Conservation (phyloP, 768 basidiomycete genomes). For the Podaxis sp. region DNA sequence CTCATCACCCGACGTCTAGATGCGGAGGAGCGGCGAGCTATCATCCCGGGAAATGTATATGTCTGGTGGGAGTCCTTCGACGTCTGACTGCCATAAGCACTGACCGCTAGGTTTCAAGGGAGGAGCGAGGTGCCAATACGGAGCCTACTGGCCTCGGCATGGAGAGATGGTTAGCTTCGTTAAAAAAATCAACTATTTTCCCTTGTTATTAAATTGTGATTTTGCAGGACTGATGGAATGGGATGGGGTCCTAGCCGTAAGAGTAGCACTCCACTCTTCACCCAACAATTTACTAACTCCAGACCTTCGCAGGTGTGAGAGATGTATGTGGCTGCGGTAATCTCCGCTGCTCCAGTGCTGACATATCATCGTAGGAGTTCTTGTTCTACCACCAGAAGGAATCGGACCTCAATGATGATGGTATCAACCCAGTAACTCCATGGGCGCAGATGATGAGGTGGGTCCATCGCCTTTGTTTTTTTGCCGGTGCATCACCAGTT, state of each 20-base stretch:
- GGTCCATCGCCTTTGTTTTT: conserved; percentile 19
- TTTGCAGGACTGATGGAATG: conserved; percentile 53
- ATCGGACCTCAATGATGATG: conserved; percentile 51
- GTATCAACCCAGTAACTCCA: conserved; percentile 56
- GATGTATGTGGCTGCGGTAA: conserved; percentile 33
- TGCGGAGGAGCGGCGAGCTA: conserved; percentile 72
- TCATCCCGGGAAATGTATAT: conserved; percentile 75
- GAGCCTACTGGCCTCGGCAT: conserved; percentile 80
- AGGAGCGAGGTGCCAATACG: conserved; percentile 81
- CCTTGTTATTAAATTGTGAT: not conserved
- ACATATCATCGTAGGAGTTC: conserved; percentile 53
- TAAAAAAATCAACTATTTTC: not conserved
- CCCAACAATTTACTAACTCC: conserved; percentile 10
- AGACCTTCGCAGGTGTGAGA: conserved; percentile 38
- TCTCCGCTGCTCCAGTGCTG: conserved; percentile 12
- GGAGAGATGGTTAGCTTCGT: conserved; percentile 63
- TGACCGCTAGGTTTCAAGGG: conserved; percentile 32
- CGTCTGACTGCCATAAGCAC: not conserved
- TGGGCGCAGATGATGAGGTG: conserved; percentile 76
- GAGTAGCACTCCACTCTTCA: conserved; percentile 18
- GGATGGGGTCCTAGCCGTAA: conserved; percentile 83
- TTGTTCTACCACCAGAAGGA: conserved; percentile 83
- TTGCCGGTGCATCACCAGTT: conserved; percentile 10
- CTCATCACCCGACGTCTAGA: conserved; percentile 80
- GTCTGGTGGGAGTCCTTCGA: conserved; percentile 46